These are phyloP conservation scores for Gillenia trifoliata DNA, from an alignment of 306 rosid species.

Conservation along the genomic window DNA sequence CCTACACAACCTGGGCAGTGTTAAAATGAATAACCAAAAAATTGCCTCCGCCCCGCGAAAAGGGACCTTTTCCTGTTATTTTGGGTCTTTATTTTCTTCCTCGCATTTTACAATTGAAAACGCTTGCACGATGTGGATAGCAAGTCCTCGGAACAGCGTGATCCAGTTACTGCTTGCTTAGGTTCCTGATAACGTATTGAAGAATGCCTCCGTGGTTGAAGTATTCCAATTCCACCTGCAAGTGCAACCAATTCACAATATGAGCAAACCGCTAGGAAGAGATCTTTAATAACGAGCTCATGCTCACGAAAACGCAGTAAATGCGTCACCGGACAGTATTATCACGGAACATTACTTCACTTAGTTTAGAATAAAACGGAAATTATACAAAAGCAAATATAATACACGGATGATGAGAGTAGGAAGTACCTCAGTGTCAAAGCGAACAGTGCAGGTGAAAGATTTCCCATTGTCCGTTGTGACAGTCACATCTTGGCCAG, in stretches of 20 bases:
- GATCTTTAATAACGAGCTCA: neutral
- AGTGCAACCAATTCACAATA: constrained; percentile 3
- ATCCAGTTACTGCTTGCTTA: constrained; percentile 48
- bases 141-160: constrained; percentile 3
- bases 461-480: constrained; percentile 77
- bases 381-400: neutral
- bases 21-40: constrained; percentile 24
- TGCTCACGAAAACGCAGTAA: neutral
- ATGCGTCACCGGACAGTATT: neutral
- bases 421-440: constrained; percentile 81
- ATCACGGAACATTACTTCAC: neutral
- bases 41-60: constrained; percentile 20
- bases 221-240: constrained; percentile 86
- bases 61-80: constrained; percentile 30
- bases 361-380: neutral
- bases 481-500: constrained; percentile 87
- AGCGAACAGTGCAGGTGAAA: constrained; percentile 71
- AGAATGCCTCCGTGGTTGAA: constrained; percentile 89
- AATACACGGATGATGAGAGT: neutral
- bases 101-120: constrained; percentile 27
- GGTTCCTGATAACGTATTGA: constrained; percentile 73
- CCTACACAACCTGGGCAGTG: constrained; percentile 6
- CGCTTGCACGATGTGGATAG: constrained; percentile 5
- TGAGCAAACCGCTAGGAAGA: neutral
- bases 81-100: constrained; percentile 26